Conservation (phyloP, 768 basidiomycete genomes). For the Vararia minispora region DNA sequence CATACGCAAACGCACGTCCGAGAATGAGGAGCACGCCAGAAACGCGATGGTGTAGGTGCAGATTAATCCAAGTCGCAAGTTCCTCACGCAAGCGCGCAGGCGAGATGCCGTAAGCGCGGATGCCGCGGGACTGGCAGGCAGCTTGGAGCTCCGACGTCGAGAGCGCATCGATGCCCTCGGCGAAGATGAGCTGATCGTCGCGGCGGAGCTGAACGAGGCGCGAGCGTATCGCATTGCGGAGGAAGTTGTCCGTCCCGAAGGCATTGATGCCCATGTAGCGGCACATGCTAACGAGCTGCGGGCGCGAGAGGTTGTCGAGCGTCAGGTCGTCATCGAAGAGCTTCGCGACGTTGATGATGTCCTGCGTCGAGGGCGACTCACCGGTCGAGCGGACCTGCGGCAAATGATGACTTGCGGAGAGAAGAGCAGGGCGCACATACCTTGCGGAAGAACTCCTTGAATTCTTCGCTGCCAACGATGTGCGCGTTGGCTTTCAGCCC, state of each 20-base stretch:
- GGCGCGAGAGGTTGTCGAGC: conserved; percentile 93
- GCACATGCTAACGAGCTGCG: conserved; percentile 96
- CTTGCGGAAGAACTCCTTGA: conserved; percentile 99
- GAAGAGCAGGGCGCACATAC: conserved; percentile 25
- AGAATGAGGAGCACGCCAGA: conserved; percentile 91
- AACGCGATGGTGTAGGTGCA: conserved; percentile 85
- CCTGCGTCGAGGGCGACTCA: conserved; percentile 79
- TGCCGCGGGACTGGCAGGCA: conserved; percentile 90
- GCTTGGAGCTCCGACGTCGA: conserved; percentile 88
- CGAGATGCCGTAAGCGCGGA: conserved; percentile 78
- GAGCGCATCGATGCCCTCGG: conserved; percentile 83
- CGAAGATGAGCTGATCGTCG: conserved; percentile 87
- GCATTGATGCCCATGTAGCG: conserved; percentile 98
- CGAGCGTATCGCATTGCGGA: conserved; percentile 82
- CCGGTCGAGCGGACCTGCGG: conserved; percentile 86
- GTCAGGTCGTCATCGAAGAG: conserved; percentile 97
- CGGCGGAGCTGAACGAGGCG: conserved; percentile 74
- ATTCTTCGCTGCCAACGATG: conserved; percentile 89
- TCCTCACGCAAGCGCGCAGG: conserved; percentile 86
- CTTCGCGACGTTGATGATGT: conserved; percentile 91
- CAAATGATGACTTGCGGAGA: background rate
- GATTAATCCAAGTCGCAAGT: conserved; percentile 81
- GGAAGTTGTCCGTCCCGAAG: conserved; percentile 97
- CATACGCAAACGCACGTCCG: conserved; percentile 93
- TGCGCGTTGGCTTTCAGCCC: conserved; percentile 88